Base-by-base conservation (phyloP, 371 early-diverging fungal genomes). In the Rhizomucor miehei region DNA sequence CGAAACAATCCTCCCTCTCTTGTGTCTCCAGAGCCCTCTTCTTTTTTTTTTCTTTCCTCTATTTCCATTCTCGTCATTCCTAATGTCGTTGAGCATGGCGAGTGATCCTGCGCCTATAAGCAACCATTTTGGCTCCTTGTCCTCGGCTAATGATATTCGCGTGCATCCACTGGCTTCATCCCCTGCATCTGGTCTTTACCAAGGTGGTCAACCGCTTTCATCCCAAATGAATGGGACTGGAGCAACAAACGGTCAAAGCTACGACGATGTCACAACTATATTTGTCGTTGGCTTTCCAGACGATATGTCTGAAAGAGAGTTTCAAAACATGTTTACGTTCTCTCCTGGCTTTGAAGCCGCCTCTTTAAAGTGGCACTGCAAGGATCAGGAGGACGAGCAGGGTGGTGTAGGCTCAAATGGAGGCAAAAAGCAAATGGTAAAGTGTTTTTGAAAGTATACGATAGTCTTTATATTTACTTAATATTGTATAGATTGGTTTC, bases 201-300 rank as follows among this genome's bases (percentile, higher is more conserved):
- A 51, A 16, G 36, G 53, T 41, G 20, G 52, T 23, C 34, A 47
- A 35, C 52, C 57, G 55, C 19, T 54, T 55, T 29, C 60, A 45
- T 29, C 55, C 24, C 54, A 53, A 51, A 21, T 24, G 25, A 48
- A 37, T n/a, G 51, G 17, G 43, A 39, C 37, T 19, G 36, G 20
- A 6, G 49, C 36, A 25, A 40, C 44, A 11, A 54, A 44, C 44
- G 34, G 23, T 21, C 13, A 23, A 24, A 48, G 23, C 20, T 47
- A 46, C 4, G 87, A 87, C 43, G 83, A 87, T 60, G 81, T 98
- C 54, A 89, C 92, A 2, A 96, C 97, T 41, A 94, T 98, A 57
- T 98, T 97, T 80, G 95, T 97, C 2, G 94, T 95, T 16, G 98
- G 98, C 3, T 95, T 98, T 56, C 98, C 98, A 19, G 95, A 96